Evolutionary conservation across 805 yeast genomes (phyloP).

Genomic region (Clavispora phyllophila): DNA sequence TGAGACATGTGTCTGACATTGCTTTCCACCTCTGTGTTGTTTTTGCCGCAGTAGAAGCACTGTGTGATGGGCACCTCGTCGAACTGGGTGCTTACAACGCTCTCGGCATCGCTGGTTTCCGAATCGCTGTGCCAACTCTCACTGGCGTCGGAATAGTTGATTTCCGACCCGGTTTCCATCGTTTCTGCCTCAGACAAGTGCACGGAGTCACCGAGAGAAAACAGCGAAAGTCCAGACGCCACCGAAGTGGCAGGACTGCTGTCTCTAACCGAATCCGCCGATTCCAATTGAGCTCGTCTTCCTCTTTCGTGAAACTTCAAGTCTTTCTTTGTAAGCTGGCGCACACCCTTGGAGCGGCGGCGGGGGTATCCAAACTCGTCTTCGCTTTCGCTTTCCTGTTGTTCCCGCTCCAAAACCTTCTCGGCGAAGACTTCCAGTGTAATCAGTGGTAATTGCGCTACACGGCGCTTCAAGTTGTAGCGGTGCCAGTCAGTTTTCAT

Average conservation of each 20-base stretch:
- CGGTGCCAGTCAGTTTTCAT: slow-evolving; percentile 46
- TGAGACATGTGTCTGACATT: slow-evolving; percentile 72
- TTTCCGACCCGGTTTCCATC: slow-evolving; percentile 47
- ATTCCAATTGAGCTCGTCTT: slow-evolving; percentile 12
- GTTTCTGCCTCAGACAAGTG: slow-evolving; percentile 20
- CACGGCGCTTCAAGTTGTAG: slow-evolving; percentile 40
- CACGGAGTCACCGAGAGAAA: slow-evolving; percentile 46
- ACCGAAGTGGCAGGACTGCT: slow-evolving; percentile 53
- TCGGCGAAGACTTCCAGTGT: slow-evolving; percentile 53
- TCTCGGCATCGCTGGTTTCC: slow-evolving; percentile 25
- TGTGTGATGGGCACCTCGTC: slow-evolving; percentile 39
- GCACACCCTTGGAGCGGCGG: slow-evolving; percentile 19
- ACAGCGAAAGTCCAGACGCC: slow-evolving; percentile 49
- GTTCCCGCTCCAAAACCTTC: slow-evolving; percentile 42
- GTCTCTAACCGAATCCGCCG: slow-evolving; percentile 33
- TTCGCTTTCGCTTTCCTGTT: slow-evolving; percentile 20
- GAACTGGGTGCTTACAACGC: slow-evolving; percentile 19
- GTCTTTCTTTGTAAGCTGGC: slow-evolving; percentile 39
- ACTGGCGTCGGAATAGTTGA: slow-evolving; percentile 28
- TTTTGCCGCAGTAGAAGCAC: slow-evolving; percentile 55
- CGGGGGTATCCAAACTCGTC: slow-evolving; percentile 50
- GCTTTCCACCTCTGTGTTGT: slow-evolving; percentile 47
- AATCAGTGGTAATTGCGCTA: slow-evolving; percentile 38
- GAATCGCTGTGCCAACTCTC: slow-evolving; percentile 14
- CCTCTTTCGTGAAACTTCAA: slow-evolving; percentile 34